Evolutionary conservation across 768 basidiomycete species (phyloP).

Genomic region (Podaxis pistillaris): DNA sequence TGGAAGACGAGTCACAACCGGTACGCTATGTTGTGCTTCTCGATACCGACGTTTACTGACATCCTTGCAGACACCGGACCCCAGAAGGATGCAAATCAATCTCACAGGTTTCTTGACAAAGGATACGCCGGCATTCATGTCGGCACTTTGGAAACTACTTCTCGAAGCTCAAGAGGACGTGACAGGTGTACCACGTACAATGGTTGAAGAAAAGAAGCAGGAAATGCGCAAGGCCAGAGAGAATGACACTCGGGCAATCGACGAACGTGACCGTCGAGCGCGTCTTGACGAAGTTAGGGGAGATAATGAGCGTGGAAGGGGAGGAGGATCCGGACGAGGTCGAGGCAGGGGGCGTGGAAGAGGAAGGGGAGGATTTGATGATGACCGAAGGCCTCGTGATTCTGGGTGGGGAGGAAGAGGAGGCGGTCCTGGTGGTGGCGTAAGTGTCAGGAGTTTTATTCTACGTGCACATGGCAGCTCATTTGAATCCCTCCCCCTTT

Average conservation of each 20-base stretch:
- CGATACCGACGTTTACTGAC: neutral
- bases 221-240: conserved; percentile 77
- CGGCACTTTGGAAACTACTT: conserved; percentile 84
- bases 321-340: conserved; percentile 59
- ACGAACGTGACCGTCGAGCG: conserved; percentile 68
- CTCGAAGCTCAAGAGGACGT: conserved; percentile 88
- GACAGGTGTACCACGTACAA: conserved; percentile 86
- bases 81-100: conserved; percentile 93
- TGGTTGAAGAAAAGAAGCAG: conserved; percentile 90
- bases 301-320: conserved; percentile 49
- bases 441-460: conserved; percentile 17
- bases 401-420: conserved; percentile 71
- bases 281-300: conserved; percentile 70
- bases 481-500: neutral
- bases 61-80: conserved; percentile 72
- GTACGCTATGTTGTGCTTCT: conserved; percentile 41
- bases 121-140: conserved; percentile 86
- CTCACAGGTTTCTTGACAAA: conserved; percentile 90
- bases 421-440: conserved; percentile 39
- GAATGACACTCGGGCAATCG: conserved; percentile 61
- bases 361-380: conserved; percentile 47
- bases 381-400: conserved; percentile 44
- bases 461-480: neutral
- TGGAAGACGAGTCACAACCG: conserved; percentile 84
- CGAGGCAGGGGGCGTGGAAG: conserved; percentile 61